These are phyloP conservation scores for Microbotryum intermedium DNA, from an alignment of 1,284 basidiomycete species.

Conservation along the genomic window DNA sequence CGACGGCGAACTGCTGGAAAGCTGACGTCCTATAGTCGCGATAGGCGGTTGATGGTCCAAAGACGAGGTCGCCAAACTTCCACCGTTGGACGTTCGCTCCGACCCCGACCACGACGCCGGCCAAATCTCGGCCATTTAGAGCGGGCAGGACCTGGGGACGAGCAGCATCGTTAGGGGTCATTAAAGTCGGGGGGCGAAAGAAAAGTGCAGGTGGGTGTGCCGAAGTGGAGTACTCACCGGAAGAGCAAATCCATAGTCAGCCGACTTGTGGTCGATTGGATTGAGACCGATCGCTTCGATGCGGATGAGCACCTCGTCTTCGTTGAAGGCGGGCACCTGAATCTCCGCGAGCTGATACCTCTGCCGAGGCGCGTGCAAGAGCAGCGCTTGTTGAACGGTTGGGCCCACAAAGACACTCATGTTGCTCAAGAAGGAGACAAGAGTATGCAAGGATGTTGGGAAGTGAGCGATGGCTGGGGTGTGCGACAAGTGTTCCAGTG, in stretches of 20 bases:
- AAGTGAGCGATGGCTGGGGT: too few relatives aligned
- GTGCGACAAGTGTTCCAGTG: too few relatives aligned
- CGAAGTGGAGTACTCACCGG: neutral
- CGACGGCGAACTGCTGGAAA: conserved; percentile 12
- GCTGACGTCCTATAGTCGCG: conserved; percentile 16
- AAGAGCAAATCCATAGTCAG: too few relatives aligned
- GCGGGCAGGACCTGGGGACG: conserved; percentile 5
- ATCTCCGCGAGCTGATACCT: conserved; percentile 6
- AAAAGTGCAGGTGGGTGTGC: too few relatives aligned
- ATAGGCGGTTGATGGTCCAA: conserved; percentile 12
- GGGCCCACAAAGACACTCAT: neutral
- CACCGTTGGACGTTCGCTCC: conserved; percentile 1
- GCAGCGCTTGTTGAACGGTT: conserved; percentile 1
- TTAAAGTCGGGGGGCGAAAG: too few relatives aligned
- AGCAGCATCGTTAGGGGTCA: too few relatives aligned
- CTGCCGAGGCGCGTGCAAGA: conserved; percentile 5
- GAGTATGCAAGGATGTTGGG: neutral
- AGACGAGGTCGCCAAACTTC: conserved; percentile 6
- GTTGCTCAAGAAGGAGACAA: neutral
- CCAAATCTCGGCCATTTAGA: conserved; percentile 7
- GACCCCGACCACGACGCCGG: conserved; percentile 6
- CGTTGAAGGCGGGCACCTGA: conserved; percentile 1
- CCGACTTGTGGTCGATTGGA: conserved; percentile 1
- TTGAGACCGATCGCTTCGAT: conserved; percentile 18
- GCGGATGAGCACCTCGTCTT: conserved; percentile 12